These are phyloP conservation scores for Salvia hispanica DNA, from an alignment of 257 asterid species.

Conservation along the genomic window DNA sequence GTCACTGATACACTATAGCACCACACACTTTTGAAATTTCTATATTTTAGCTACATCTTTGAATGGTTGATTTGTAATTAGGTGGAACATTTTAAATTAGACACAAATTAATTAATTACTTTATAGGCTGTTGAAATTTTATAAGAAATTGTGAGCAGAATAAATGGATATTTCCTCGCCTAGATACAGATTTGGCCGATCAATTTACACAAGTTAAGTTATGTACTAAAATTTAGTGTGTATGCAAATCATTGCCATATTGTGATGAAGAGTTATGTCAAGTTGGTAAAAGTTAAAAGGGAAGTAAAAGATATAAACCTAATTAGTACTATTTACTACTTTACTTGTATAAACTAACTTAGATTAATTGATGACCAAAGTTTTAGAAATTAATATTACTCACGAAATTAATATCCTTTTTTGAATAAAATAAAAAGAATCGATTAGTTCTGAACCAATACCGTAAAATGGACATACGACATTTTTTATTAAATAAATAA, in stretches of 20 bases:
- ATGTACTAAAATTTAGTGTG: background rate
- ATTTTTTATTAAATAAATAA: too few species aligned
- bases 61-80: background rate
- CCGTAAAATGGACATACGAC: too few species aligned
- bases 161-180: background rate
- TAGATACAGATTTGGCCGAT: background rate
- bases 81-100: background rate
- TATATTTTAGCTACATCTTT: background rate
- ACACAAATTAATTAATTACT: background rate
- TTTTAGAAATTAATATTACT: too few species aligned
- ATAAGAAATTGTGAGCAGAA: background rate
- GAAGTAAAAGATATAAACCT: slow-evolving; percentile 3
- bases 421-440: too few species aligned
- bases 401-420: too few species aligned
- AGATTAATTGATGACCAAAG: too few species aligned
- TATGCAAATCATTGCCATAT: background rate
- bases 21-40: background rate
- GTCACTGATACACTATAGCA: background rate
- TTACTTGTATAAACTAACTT: too few species aligned
- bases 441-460: too few species aligned
- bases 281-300: background rate
- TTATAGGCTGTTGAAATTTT: background rate
- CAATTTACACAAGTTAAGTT: background rate
- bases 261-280: slow-evolving; percentile 5
- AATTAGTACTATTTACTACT: background rate